phyloP scores from a whole-genome alignment of 1,139 yeast species.

The Candida mesenterica region DNA sequence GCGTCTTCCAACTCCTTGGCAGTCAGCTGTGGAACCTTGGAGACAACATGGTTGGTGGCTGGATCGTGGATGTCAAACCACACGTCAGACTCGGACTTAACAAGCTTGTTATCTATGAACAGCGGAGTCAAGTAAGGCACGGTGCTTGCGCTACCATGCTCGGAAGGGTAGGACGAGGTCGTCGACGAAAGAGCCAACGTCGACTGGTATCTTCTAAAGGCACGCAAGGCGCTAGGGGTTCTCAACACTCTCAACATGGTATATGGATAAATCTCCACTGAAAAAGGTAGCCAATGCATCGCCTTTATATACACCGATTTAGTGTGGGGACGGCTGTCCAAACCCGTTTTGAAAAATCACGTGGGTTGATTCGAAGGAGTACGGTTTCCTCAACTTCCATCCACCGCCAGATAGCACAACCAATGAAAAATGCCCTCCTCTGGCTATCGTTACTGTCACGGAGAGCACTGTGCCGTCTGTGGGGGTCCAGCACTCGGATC shows the following conservation, averaged over 20 bases:
- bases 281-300: not conserved
- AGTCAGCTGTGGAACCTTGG: constrained; percentile 73
- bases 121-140: constrained; percentile 54
- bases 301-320: no score
- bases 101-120: constrained; percentile 58
- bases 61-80: constrained; percentile 81
- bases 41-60: constrained; percentile 66
- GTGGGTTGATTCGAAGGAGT: constrained; percentile 2
- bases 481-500: no score
- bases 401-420: no score
- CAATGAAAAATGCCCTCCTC: no score
- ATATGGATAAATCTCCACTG: not conserved
- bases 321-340: constrained; percentile 8
- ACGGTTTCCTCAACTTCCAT: not conserved
- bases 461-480: no score
- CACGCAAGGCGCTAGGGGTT: constrained; percentile 6
- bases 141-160: constrained; percentile 40
- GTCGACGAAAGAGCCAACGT: constrained; percentile 33
- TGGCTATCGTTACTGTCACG: no score
- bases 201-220: constrained; percentile 19
- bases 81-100: constrained; percentile 52
- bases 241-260: constrained; percentile 8
- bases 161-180: constrained; percentile 40
- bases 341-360: constrained; percentile 8
- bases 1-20: constrained; percentile 66